A percentile compares a stretch with the other conserved stretches of the same genome.
Evolutionary conservation across 768 basidiomycete genomes (phyloP).

Genomic region (Trametes cingulata): DNA sequence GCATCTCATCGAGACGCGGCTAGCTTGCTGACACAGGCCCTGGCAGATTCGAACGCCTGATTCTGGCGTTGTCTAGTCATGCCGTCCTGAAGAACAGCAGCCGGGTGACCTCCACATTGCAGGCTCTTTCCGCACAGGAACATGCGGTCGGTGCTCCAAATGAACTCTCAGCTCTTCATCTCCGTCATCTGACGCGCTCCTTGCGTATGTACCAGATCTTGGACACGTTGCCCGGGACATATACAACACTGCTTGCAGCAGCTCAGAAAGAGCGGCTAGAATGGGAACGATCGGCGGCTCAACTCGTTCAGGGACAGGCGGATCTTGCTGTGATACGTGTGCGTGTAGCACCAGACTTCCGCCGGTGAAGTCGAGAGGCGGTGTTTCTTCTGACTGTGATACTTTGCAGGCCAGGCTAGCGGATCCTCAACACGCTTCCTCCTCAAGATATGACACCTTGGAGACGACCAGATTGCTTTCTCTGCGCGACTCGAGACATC

Average conservation of each 20-base stretch:
- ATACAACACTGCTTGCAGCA: slow-evolving; percentile 35
- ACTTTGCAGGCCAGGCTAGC: slow-evolving; percentile 15
- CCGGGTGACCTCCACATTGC: slow-evolving; percentile 12
- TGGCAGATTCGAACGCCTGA: slow-evolving; percentile 51
- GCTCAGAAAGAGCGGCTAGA: slow-evolving; percentile 34
- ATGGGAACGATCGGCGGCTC: slow-evolving; percentile 42
- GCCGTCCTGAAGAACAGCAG: slow-evolving; percentile 40
- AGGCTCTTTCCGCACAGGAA: neutral
- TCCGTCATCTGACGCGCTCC: slow-evolving; percentile 5
- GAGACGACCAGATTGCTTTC: slow-evolving; percentile 22
- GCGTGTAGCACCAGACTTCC: slow-evolving; percentile 7
- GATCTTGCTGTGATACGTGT: slow-evolving; percentile 34
- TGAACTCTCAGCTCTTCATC: slow-evolving; percentile 8
- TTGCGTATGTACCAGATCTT: slow-evolving; percentile 18
- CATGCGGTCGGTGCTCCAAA: slow-evolving; percentile 11
- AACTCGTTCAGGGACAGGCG: slow-evolving; percentile 35
- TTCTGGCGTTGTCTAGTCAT: slow-evolving; percentile 55
- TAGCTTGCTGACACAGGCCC: neutral
- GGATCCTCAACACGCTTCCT: slow-evolving; percentile 9
- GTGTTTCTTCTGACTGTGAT: neutral
- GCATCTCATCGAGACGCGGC: neutral
- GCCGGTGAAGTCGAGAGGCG: neutral
- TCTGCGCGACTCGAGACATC: slow-evolving; percentile 14
- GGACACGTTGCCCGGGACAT: slow-evolving; percentile 36
- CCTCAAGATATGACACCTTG: slow-evolving; percentile 20